A percentile compares a stretch with the other conserved stretches of the same genome.
These are phyloP conservation scores for Nemania sp. DNA, from an alignment of 2,329 filamentous ascomycete species.

Conservation along the genomic window DNA sequence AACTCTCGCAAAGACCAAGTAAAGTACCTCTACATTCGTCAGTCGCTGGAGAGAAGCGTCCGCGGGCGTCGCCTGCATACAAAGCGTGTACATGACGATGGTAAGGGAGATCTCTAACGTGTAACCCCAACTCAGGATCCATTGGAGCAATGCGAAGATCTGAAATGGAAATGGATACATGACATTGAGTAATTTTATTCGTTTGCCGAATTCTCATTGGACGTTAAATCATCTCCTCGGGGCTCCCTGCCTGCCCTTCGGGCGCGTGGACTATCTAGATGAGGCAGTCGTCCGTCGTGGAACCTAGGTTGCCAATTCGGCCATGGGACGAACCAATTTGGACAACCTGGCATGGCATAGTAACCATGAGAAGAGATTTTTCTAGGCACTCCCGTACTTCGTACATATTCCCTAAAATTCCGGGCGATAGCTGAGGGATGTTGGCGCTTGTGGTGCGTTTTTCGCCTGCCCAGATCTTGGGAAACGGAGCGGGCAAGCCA, in stretches of 20 bases:
- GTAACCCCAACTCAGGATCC: constrained; percentile 15
- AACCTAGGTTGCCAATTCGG: background rate
- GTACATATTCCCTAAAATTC: background rate
- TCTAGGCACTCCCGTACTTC: background rate
- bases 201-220: constrained; percentile 20
- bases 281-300: background rate
- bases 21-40: background rate
- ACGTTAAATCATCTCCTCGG: constrained; percentile 1
- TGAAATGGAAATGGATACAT: background rate
- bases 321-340: background rate
- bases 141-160: background rate
- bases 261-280: constrained; percentile 1
- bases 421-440: constrained; percentile 6
- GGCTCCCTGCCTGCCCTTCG: background rate
- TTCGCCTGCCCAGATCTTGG: background rate
- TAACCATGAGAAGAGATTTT: background rate
- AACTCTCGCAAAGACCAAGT: background rate
- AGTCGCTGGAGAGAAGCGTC: background rate
- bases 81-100: background rate
- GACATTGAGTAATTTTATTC: background rate
- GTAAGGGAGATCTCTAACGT: constrained; percentile 4
- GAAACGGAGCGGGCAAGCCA: constrained; percentile 9
- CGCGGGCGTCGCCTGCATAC: constrained; percentile 1
- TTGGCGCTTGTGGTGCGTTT: constrained; percentile 4
- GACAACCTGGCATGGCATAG: too few relatives aligned